Percentiles rank a stretch among this genome's conserved stretches.
Conservation (phyloP, 1,139 yeast genomes). For the Lodderomyces pseudojiufengensis region DNA sequence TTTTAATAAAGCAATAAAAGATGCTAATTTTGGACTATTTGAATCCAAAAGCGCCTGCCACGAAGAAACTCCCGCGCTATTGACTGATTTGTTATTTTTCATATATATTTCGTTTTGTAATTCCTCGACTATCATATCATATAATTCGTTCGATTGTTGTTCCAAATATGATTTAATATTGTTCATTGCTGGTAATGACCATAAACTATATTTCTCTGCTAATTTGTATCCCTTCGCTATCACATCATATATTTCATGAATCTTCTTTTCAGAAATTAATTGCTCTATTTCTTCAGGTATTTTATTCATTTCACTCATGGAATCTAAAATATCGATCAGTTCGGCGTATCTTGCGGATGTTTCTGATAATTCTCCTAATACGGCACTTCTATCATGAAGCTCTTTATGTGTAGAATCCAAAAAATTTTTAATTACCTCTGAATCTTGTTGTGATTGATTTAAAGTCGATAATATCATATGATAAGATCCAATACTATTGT, state of each 20-base stretch:
- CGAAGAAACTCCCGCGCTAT: constrained; percentile 10
- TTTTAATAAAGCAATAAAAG: constrained; percentile 32
- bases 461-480: constrained; percentile 56
- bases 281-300: constrained; percentile 66
- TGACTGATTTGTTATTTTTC: constrained; percentile 26
- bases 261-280: constrained; percentile 62
- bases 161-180: constrained; percentile 57
- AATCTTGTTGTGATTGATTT: constrained; percentile 53
- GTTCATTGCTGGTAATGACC: constrained; percentile 59
- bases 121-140: constrained; percentile 75
- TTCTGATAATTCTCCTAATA: constrained; percentile 61
- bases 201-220: constrained; percentile 58
- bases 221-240: constrained; percentile 53
- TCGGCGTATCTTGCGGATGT: constrained; percentile 62
- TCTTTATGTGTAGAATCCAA: constrained; percentile 51
- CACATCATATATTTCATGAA: constrained; percentile 63
- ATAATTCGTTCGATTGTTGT: constrained; percentile 60
- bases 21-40: constrained; percentile 32
- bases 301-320: constrained; percentile 59
- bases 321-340: constrained; percentile 66
- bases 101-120: constrained; percentile 69
- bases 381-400: constrained; percentile 52
- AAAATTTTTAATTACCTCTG: constrained; percentile 48
- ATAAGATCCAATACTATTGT: constrained; percentile 76
- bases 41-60: constrained; percentile 30